These are phyloP conservation scores for Fusarium stilboides DNA, from an alignment of 2,329 filamentous ascomycete genomes.

Conservation along the genomic window DNA sequence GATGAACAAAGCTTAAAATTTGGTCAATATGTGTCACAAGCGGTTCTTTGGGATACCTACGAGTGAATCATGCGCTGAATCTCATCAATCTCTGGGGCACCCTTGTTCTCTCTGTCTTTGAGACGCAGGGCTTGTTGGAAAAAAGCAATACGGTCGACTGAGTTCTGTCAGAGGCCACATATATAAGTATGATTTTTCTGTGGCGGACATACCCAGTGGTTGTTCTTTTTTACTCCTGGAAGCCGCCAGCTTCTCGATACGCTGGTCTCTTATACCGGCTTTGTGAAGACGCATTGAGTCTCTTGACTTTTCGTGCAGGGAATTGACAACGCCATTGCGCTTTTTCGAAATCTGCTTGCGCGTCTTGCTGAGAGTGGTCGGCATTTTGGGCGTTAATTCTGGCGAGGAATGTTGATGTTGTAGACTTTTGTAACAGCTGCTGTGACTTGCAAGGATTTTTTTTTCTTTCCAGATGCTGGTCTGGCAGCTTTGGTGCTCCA, in stretches of 20 bases:
- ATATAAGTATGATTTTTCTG: slow-evolving; percentile 1
- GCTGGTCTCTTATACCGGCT: slow-evolving; percentile 85
- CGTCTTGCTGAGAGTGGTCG: slow-evolving; percentile 84
- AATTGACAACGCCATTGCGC: slow-evolving; percentile 78
- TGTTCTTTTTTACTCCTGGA: slow-evolving; percentile 81
- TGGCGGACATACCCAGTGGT: slow-evolving; percentile 72
- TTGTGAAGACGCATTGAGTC: slow-evolving; percentile 86
- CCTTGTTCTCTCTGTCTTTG: slow-evolving; percentile 63
- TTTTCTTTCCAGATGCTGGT: slow-evolving; percentile 16
- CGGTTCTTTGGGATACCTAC: slow-evolving; percentile 59
- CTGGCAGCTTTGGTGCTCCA: slow-evolving; percentile 32
- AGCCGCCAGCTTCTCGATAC: slow-evolving; percentile 80
- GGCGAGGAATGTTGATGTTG: slow-evolving; percentile 6
- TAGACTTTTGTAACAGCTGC: slow-evolving; percentile 23
- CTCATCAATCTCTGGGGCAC: slow-evolving; percentile 68
- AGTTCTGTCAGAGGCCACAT: slow-evolving; percentile 16
- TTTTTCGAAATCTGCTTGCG: slow-evolving; percentile 94
- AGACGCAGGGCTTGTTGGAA: slow-evolving; percentile 76
- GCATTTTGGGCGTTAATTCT: slow-evolving; percentile 69
- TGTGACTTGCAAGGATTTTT: slow-evolving; percentile 36
- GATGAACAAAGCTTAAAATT: slow-evolving; percentile 70
- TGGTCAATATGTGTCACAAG: not conserved
- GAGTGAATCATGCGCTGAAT: slow-evolving; percentile 74
- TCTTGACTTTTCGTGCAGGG: slow-evolving; percentile 89
- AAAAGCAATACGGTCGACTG: slow-evolving; percentile 64